Evolutionary conservation across 768 basidiomycete genomes (phyloP), one percentile per base, ranked within the genome.

Genomic region (Phlebiopsis gigantea): DNA sequence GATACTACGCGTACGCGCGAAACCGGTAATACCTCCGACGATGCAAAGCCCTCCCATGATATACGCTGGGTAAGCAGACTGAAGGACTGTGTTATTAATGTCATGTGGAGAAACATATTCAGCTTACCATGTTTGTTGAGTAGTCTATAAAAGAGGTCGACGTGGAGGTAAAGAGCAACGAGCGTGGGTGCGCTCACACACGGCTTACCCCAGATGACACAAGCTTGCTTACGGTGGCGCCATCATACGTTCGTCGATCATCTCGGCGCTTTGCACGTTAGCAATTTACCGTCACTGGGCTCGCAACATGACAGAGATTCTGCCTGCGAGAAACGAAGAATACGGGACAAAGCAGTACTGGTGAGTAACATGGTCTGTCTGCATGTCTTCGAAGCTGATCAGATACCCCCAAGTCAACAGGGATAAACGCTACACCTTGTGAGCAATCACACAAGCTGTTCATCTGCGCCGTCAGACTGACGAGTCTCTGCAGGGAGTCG

Each of bases 21-120:
- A 90, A 28, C 88, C 91, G 43, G 84, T 82, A 42, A 88, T 56
- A 22, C 91, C 91, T 12, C 91, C 91, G 42, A 87, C 75, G 61
- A 90, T 73, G 69, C 90, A 92, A 60, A 93, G 73, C 54, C 72
- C 78, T 57, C 90, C 88, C 79, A 91, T 89, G 43, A 81, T 72
- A 70, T 84, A 87, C 48, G 90, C 87, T 64, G 90, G 90, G 72
- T 87, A 81, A 43, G 89, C 89, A 56, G 58, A 59, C 58, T 59
- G 30, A 34, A 31, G 8, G 17, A 45, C 10, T 5, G 12, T n/a
- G 47, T 31, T 14, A n/a, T n/a, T n/a, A n/a, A 25, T 15, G n/a
- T 6, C 6, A 2, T 48, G 14, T n/a, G 9, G 7, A 19, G 22
- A 22, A 24, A 25, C 46, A 17, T 5, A 48, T 3, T n/a, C 30